Evolutionary conservation across 495 filamentous ascomycete species (phyloP).

Genomic region (Chaetomium tenue): DNA sequence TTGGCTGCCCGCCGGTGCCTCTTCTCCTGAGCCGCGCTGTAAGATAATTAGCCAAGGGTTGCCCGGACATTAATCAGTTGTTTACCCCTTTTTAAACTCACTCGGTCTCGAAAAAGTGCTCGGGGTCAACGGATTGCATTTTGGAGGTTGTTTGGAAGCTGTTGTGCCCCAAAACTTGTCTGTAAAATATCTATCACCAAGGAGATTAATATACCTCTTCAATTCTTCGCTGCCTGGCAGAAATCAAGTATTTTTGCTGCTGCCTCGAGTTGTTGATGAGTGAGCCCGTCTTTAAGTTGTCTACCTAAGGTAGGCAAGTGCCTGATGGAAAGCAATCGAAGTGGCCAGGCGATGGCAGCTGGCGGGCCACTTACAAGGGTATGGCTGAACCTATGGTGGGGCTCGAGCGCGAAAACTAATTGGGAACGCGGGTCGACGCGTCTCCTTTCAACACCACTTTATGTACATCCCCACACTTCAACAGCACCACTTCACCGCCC

Average conservation of each 20-base stretch:
- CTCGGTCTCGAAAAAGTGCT: slow-evolving; percentile 88
- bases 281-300: neutral
- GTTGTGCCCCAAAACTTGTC: neutral
- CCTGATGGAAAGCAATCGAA: slow-evolving; percentile 17
- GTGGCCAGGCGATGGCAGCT: slow-evolving; percentile 21
- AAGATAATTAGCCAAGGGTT: neutral
- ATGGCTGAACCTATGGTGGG: neutral
- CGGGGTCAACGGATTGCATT: slow-evolving; percentile 40
- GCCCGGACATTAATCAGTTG: neutral
- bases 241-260: slow-evolving; percentile 4
- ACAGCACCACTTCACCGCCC: slow-evolving; percentile 10
- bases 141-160: slow-evolving; percentile 11
- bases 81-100: slow-evolving; percentile 39
- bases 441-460: slow-evolving; percentile 22
- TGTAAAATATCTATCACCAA: neutral
- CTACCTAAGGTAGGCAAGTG: neutral
- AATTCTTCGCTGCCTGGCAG: slow-evolving; percentile 12
- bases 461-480: neutral
- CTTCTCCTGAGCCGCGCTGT: slow-evolving; percentile 69
- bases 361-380: slow-evolving; percentile 5
- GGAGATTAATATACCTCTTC: neutral
- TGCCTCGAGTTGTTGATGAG: slow-evolving; percentile 10
- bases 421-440: slow-evolving; percentile 38
- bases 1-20: slow-evolving; percentile 72
- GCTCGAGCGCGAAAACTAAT: slow-evolving; percentile 29